Base-by-base conservation (phyloP, 2,329 filamentous ascomycete species). In the Septoria linicola region DNA sequence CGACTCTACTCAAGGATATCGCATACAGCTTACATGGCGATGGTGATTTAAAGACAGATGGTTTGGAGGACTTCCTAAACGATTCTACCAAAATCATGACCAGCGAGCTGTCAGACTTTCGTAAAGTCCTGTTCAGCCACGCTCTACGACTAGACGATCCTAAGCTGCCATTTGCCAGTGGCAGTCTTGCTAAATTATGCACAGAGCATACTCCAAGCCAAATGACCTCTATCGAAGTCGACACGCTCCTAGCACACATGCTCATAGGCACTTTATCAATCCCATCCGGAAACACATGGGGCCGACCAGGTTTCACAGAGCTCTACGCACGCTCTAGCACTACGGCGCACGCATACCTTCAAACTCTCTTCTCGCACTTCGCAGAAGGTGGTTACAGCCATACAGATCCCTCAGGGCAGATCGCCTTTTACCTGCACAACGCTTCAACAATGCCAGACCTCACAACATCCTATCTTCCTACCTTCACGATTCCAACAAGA, bases 11-110 rank as follows among this genome's bases (percentile, higher is more conserved):
- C 2, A 17, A 51, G 20, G 49, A 55, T 17, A 52, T 52, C 17
- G 53, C 53, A 19, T 55, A 55, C 40, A 49, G 53, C 20, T 40
- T 52, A 13, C 49, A 55, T 25, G 30, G 21, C 39, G 49, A 52
- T 21, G 32, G 31, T 2, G 21, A 34, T 4, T 13, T 55, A 7
- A 17, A 40, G 17, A 45, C 49, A 1, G 16, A 13, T 3, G 44
- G 49, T 5, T 36, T 49, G n/a, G 23, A 55, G 8, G 13, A 14
- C 11, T 30, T 44, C 7, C 32, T 40, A 27, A 3, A 16, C 16
- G 17, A 43, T 8, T 23, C 32, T 20, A n/a, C 19, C 31, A 19
- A 37, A 13, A 37, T 46, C 8, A 27, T 4, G 11, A 34, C 16
- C 2, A 2, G 5, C 7, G 20, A 31, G 3, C 21, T 46, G 13